These are phyloP conservation scores for Puccinia hordei DNA, from an alignment of 1,284 basidiomycete species.

Conservation along the genomic window DNA sequence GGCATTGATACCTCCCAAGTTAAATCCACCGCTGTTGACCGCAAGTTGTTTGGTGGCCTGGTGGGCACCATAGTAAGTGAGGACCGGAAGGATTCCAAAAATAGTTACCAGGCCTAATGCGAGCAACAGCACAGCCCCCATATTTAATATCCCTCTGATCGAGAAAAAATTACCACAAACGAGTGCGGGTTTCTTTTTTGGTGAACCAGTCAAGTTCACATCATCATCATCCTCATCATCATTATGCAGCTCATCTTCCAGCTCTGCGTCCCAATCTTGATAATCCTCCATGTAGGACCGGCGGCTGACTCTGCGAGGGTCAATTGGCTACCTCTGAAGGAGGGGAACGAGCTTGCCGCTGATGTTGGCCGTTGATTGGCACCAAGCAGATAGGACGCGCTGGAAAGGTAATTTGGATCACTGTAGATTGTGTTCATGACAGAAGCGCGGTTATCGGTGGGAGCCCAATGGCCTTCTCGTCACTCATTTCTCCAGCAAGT, in stretches of 20 bases:
- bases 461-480: constrained; percentile 19
- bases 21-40: constrained; percentile 58
- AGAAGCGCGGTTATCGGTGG: neutral
- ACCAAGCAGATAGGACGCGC: constrained; percentile 28
- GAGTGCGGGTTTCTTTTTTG: constrained; percentile 7
- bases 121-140: constrained; percentile 28
- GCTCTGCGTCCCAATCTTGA: constrained; percentile 27
- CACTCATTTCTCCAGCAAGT: neutral
- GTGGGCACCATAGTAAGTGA: constrained; percentile 21
- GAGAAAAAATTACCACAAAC: constrained; percentile 14
- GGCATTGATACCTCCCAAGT: constrained; percentile 74
- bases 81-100: constrained; percentile 35
- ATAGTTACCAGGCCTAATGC: constrained; percentile 40
- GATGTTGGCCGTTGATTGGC: neutral
- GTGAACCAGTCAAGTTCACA: constrained; percentile 24
- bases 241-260: constrained; percentile 34
- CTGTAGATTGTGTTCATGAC: too few species aligned
- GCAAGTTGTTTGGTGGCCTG: constrained; percentile 25
- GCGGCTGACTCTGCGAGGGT: constrained; percentile 32
- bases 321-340: constrained; percentile 12
- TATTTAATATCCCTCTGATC: constrained; percentile 39
- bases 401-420: constrained; percentile 2
- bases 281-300: constrained; percentile 41
- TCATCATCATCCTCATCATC: constrained; percentile 40
- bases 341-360: neutral